Conservation (phyloP, 108 stramenopile species). For the Fragilaria radians region DNA sequence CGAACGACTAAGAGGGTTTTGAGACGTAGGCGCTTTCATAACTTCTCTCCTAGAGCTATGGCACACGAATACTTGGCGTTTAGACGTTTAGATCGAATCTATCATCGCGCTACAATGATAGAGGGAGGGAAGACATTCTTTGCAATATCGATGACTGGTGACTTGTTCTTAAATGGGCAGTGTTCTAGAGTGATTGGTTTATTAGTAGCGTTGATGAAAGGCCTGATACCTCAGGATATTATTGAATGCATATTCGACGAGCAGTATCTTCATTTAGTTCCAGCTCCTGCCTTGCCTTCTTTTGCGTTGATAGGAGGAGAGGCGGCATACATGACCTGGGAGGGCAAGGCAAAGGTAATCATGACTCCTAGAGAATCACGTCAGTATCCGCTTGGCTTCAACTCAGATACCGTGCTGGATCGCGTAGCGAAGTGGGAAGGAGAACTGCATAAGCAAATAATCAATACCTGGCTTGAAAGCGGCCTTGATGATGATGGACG, state of each 20-base stretch:
- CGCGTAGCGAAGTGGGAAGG: conserved; percentile 52
- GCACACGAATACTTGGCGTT: conserved; percentile 69
- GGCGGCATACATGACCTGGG: conserved; percentile 52
- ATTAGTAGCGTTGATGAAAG: conserved; percentile 54
- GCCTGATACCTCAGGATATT: conserved; percentile 57
- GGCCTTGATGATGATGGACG: conserved; percentile 39
- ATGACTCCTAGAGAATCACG: conserved; percentile 45
- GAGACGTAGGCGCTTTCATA: conserved; percentile 64
- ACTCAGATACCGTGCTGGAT: conserved; percentile 29
- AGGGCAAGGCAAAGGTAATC: conserved; percentile 55
- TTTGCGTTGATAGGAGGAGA: conserved; percentile 51
- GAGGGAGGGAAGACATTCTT: conserved; percentile 41
- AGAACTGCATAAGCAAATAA: conserved; percentile 33
- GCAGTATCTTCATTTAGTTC: conserved; percentile 58
- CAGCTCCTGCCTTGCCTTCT: conserved; percentile 55
- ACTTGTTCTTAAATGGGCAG: conserved; percentile 68
- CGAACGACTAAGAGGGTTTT: conserved; percentile 23
- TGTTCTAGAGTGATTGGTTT: conserved; percentile 52
- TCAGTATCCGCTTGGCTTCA: conserved; percentile 54
- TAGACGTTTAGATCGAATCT: conserved; percentile 62
- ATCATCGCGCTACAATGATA: conserved; percentile 58
- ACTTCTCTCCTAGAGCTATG: conserved; percentile 54
- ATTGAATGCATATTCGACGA: conserved; percentile 81
- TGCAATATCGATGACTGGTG: conserved; percentile 62
- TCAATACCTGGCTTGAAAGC: conserved; percentile 34